A percentile compares a stretch with the other conserved stretches of the same genome.
These are phyloP conservation scores for Aegilops bicornis DNA, from an alignment of 176 grass and related monocot species.

Conservation along the genomic window DNA sequence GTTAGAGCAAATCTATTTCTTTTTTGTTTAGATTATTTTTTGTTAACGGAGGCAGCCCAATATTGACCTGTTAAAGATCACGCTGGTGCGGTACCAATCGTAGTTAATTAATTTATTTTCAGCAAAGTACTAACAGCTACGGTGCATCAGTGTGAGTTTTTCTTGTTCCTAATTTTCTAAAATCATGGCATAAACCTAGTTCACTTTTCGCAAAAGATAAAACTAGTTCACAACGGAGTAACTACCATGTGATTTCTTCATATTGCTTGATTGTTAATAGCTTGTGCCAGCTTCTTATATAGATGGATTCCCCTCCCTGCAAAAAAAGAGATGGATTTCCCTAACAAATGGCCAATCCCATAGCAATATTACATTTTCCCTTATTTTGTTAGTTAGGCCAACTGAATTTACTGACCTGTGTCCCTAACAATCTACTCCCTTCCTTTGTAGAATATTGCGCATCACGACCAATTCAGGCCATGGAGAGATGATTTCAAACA, in stretches of 20 bases:
- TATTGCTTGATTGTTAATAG: neutral
- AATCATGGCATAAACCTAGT: no score
- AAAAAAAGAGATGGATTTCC: no score
- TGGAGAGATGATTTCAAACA: conserved; percentile 48
- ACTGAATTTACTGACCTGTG: neutral
- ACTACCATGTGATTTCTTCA: neutral
- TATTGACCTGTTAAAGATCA: neutral
- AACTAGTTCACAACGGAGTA: neutral
- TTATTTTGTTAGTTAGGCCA: neutral
- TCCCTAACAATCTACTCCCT: conserved; percentile 12
- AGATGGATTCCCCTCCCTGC: no score
- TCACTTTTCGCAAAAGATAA: no score
- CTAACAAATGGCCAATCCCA: no score
- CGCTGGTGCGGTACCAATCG: neutral
- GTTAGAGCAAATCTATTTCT: neutral
- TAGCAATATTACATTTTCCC: no score
- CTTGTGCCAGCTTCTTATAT: neutral
- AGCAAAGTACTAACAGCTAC: neutral
- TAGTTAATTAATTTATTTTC: neutral
- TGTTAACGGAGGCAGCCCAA: conserved; percentile 5
- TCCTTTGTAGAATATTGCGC: conserved; percentile 56
- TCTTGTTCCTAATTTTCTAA: neutral
- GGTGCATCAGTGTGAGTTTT: neutral
- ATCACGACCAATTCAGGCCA: conserved; percentile 58
- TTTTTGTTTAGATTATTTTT: neutral